Base-by-base conservation (phyloP, 2,329 filamentous ascomycete species). In the Arthrobotrys pseudoclavata region DNA sequence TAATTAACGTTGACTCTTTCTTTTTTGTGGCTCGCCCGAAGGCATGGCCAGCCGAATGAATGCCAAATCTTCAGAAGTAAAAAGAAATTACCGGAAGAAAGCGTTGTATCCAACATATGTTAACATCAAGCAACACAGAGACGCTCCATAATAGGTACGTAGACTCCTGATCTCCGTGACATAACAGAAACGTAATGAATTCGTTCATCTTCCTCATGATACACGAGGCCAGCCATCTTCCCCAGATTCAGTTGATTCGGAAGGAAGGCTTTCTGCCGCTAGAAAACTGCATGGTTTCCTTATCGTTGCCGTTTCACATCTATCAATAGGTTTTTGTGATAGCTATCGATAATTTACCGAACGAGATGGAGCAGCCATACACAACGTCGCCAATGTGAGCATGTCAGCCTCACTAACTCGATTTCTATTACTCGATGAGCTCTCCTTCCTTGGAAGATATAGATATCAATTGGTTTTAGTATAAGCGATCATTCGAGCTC, bases 161-260 rank as follows among this genome's bases (percentile, higher is more conserved):
- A 40, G 9, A 15, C 37, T 3, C 12, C 4, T 1, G 5, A 40
- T n/a, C 9, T 40, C 12, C 13, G 69, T 76, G 71, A 76, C 71
- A 70, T 76, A 76, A 76, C 72, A 76, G 72, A 69, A 76, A 76
- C 72, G 72, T 76, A 76, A 76, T 76, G 29, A 12, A 42, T 40
- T 60, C 15, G 57, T 18, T 34, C 20, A 45, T n/a, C 22, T 42
- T 53, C 45, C 47, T 76, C 57, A 42, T n/a, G 18, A 60, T 60
- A 24, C 55, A 69, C 64, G 57, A 13, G 57, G 53, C 55, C 55
- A 48, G 48, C 7, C 47, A 24, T 48, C 40, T 42, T 53, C 53
- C 52, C 70, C 57, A 55, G 42, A 50, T 34, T 40, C 26, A 24
- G 29, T 52, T 52, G 61, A 34, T 24, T 68, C 69, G 60, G 60